Conservation (phyloP, 1,284 basidiomycete species). For the Chondrostereum purpureum region DNA sequence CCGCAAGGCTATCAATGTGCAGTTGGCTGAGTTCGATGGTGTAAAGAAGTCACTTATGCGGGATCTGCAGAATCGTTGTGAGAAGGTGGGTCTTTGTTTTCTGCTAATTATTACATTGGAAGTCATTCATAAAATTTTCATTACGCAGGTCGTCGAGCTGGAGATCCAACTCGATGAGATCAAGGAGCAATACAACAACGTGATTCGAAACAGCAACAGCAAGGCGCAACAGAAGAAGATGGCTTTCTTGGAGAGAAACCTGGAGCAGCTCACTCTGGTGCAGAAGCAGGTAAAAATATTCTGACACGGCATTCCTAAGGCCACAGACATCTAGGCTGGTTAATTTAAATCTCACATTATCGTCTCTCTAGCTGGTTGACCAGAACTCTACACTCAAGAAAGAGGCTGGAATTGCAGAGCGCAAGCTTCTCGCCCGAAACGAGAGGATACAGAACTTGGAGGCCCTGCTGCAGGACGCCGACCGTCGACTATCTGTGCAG, state of each 20-base stretch:
- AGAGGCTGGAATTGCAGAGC: conserved; percentile 94
- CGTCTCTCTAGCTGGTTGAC: conserved; percentile 76
- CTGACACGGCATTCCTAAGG: no score
- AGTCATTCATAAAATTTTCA: conserved; percentile 11
- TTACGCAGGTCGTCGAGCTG: conserved; percentile 86
- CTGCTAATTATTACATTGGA: conserved; percentile 8
- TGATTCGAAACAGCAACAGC: conserved; percentile 95
- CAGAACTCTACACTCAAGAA: conserved; percentile 98
- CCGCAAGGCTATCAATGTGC: conserved; percentile 93
- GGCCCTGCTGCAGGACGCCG: conserved; percentile 86
- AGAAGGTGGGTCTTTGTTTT: conserved; percentile 68
- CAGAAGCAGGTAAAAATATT: conserved; percentile 95
- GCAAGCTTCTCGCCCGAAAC: conserved; percentile 92
- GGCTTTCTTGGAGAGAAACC: conserved; percentile 95
- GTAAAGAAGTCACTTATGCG: conserved; percentile 99
- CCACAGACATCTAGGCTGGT: no score
- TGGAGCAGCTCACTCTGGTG: conserved; percentile 92
- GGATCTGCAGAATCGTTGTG: conserved; percentile 98
- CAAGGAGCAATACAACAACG: conserved; percentile 98
- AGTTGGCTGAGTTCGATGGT: conserved; percentile 96
- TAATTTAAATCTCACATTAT: conserved; percentile 9
- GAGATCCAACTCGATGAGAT: conserved; percentile 99
- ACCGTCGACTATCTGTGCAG: conserved; percentile 84
- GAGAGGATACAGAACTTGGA: conserved; percentile 97
- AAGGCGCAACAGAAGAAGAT: conserved; percentile 99